phyloP scores from a whole-genome alignment of 139 green algal genomes.

The Chlamydomonas sphaeroides region DNA sequence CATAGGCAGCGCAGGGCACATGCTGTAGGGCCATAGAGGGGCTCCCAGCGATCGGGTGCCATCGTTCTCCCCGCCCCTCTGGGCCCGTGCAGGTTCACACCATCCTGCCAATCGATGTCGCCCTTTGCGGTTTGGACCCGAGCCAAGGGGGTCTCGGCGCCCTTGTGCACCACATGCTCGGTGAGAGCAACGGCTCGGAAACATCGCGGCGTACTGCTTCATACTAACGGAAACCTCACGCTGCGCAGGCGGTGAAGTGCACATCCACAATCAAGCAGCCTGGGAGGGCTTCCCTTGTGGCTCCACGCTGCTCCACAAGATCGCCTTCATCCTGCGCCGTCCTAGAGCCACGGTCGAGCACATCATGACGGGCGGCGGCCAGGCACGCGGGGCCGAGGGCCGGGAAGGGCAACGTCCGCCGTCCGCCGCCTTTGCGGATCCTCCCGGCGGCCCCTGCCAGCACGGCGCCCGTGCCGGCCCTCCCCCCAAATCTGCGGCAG shows the following conservation, averaged over 20 bases:
- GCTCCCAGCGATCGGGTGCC: too few species aligned
- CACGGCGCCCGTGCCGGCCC: too few species aligned
- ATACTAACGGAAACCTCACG: too few species aligned
- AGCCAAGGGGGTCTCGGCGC: constrained; percentile 2
- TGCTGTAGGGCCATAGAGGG: too few species aligned
- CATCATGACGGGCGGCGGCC: constrained; percentile 17
- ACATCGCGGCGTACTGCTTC: too few species aligned
- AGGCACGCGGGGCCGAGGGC: background rate
- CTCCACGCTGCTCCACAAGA: background rate
- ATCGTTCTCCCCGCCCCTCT: background rate
- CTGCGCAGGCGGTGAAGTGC: constrained; percentile 7
- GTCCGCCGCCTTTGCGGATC: too few species aligned
- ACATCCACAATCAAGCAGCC: background rate
- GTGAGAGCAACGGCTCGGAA: too few species aligned
- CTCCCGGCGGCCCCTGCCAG: too few species aligned
- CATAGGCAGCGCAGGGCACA: background rate
- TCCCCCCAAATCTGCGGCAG: too few species aligned
- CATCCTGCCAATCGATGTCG: constrained; percentile 25
- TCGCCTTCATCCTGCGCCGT: constrained; percentile 1
- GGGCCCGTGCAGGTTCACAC: constrained; percentile 11
- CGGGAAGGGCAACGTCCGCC: too few species aligned
- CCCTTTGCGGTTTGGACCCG: background rate
- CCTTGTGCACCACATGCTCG: constrained; percentile 8
- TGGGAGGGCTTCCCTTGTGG: constrained; percentile 20
- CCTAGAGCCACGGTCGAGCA: background rate